Evolutionary conservation across 2,329 filamentous ascomycete genomes (phyloP), one percentile per base, ranked within the genome.

Genomic region (Geosmithia flava): DNA sequence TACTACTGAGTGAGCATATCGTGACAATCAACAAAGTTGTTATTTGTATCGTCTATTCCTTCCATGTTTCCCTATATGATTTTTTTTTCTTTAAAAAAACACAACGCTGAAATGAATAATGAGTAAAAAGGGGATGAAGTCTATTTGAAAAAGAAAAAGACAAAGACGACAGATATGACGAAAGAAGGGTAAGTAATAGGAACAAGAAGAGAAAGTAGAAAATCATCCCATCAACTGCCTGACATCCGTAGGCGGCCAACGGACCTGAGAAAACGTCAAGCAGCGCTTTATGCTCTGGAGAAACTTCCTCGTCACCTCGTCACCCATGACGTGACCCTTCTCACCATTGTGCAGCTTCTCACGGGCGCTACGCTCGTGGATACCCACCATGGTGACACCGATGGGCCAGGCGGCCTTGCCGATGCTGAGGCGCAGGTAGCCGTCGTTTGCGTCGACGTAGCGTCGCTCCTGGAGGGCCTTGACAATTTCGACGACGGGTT

Each of bases 361-460:
- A 53, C 93, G 80, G 19, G 93, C 91, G 55, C 85, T 93, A 60
- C 93, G 81, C 72, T 97, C 93, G 77, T 98, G 93, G 58, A 98
- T 98, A 73, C 93, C 93, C 59, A 98, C 93, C 93, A 97, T 98
- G 64, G 93, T 98, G 40, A 98, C 93, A 67, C 93, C 93, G 59
- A 98, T 98, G 20, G 93, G 93, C 93, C 93, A 98, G 16, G 93
- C 93, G 55, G 89, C 90, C 69, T 95, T 95, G 54, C 89, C 89
- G 59, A 98, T 98, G 62, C 87, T 95, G 48, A 98, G 72, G 47
- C 87, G 77, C 51, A 98, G 71, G 64, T 98, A 98, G 0, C 88
- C 90, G 62, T 98, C 87, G 62, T 97, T 97, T 33, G 93, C 93
- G 66, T 96, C 87, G 44, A 98, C 91, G 61, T 98, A 98, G 53